Evolutionary conservation across 306 rosid species (phyloP), one percentile per base, ranked within the genome.

Genomic region (Castanospermum australe): DNA sequence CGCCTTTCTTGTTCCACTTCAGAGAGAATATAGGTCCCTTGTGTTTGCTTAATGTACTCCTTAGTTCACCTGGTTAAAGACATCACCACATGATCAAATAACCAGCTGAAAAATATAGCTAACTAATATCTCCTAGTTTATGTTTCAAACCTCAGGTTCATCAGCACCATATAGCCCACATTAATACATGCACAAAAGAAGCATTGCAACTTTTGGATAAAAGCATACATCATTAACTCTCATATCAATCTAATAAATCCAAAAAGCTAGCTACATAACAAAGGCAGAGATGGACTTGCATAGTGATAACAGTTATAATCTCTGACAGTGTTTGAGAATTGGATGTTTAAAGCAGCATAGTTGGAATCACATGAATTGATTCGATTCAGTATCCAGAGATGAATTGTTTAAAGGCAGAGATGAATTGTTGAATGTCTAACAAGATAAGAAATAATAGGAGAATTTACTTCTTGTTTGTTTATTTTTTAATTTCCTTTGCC

Each of bases 1-100:
- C 98, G 38, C 98, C 97, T 79, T 90, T 92, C 88, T 89, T 94
- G 77, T 92, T 94, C 98, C 98, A 94, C 90, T 94, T 94, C 25
- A 94, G 85, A 82, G 97, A 89, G 88, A 92, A 90, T 87, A 94
- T 92, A 33, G 97, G 97, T 21, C 98, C 98, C 82, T 89, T 92
- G 79, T 94, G 98, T 86, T 89, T 92, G 81, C 80, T 87, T 79
- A 94, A 85, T 56, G 94, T 90, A 88, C 89, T 94, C 90, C 69
- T 88, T 41, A 92, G 73, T 77, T 94, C 97, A 81, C 98, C 98
- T 94, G 84, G 45, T 55, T 74, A 85, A 63, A 61, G 44, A 79
- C 6, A 84, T 30, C 77, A 77, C 25, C 83, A 73, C 28, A 69
- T 32, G 5, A 78, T 78, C 67, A 25, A 59, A 56, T 22, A 7